phyloP scores from a whole-genome alignment of 805 yeast genomes.

The Metschnikowia gelsemii region DNA sequence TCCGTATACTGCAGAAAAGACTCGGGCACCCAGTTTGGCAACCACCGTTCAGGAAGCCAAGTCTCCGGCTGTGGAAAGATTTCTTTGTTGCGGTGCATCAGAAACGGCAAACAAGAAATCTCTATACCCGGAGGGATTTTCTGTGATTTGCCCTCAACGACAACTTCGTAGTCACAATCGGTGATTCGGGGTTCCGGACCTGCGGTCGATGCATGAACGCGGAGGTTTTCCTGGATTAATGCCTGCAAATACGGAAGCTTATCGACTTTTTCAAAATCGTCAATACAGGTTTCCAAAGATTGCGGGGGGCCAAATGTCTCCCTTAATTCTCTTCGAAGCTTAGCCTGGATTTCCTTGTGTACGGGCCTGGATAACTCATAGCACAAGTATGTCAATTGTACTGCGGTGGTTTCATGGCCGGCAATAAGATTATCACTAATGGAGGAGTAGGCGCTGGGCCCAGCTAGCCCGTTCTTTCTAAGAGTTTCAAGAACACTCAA shows the following conservation, averaged over 20 bases:
- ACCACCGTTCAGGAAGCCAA: slow-evolving; percentile 65
- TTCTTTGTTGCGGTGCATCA: slow-evolving; percentile 51
- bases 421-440: slow-evolving; percentile 67
- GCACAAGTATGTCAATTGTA: slow-evolving; percentile 48
- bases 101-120: slow-evolving; percentile 64
- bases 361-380: slow-evolving; percentile 58
- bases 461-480: slow-evolving; percentile 30
- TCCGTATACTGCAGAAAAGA: slow-evolving; percentile 26
- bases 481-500: slow-evolving; percentile 37
- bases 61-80: slow-evolving; percentile 52
- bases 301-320: slow-evolving; percentile 32
- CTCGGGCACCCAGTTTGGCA: slow-evolving; percentile 39
- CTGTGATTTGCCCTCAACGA: slow-evolving; percentile 10
- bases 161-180: slow-evolving; percentile 28
- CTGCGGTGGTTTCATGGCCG: slow-evolving; percentile 64
- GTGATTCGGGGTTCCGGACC: slow-evolving; percentile 65
- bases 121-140: slow-evolving; percentile 53
- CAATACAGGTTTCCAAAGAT: slow-evolving; percentile 21
- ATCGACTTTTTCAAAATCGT: slow-evolving; percentile 46
- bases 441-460: slow-evolving; percentile 37
- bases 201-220: slow-evolving; percentile 70
- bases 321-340: slow-evolving; percentile 47
- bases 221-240: slow-evolving; percentile 55
- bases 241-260: slow-evolving; percentile 58
- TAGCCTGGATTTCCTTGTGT: slow-evolving; percentile 45